Conservation (phyloP, 805 yeast species). For the Candida vartiovaarae region DNA sequence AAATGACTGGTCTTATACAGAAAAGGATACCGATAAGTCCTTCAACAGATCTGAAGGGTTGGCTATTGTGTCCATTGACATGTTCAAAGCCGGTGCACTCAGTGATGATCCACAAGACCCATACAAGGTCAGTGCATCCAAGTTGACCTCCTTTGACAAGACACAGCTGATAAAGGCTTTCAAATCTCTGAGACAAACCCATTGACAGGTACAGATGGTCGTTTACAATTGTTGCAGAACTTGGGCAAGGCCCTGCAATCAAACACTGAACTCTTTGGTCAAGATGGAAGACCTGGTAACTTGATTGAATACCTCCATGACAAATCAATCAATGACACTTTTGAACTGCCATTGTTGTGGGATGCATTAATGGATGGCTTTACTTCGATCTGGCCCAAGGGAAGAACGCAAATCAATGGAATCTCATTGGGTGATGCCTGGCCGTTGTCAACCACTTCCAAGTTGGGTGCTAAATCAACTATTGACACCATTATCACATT, state of each 20-base stretch:
- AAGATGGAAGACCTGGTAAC: slow-evolving; percentile 44
- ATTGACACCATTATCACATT: slow-evolving; percentile 47
- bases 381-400: slow-evolving; percentile 55
- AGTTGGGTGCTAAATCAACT: slow-evolving; percentile 14
- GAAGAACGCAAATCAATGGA: slow-evolving; percentile 45
- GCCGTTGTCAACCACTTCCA: slow-evolving; percentile 33
- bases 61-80: slow-evolving; percentile 51
- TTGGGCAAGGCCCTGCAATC: slow-evolving; percentile 40
- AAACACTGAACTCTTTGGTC: slow-evolving; percentile 38
- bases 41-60: slow-evolving; percentile 52
- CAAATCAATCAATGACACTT: slow-evolving; percentile 11
- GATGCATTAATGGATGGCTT: slow-evolving; percentile 47
- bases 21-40: slow-evolving; percentile 26
- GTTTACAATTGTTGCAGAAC: slow-evolving; percentile 38
- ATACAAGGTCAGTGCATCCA: slow-evolving; percentile 38
- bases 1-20: slow-evolving; percentile 44
- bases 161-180: slow-evolving; percentile 34
- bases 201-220: slow-evolving; percentile 48
- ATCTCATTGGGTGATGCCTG: slow-evolving; percentile 57
- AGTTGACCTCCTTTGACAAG: slow-evolving; percentile 29
- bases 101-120: slow-evolving; percentile 30
- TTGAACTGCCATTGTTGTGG: slow-evolving; percentile 48
- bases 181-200: slow-evolving; percentile 44
- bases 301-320: slow-evolving; percentile 40
- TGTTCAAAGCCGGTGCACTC: slow-evolving; percentile 44